Evolutionary conservation across 208 protist genomes (phyloP).

Genomic region (Trypanosoma melophagium): DNA sequence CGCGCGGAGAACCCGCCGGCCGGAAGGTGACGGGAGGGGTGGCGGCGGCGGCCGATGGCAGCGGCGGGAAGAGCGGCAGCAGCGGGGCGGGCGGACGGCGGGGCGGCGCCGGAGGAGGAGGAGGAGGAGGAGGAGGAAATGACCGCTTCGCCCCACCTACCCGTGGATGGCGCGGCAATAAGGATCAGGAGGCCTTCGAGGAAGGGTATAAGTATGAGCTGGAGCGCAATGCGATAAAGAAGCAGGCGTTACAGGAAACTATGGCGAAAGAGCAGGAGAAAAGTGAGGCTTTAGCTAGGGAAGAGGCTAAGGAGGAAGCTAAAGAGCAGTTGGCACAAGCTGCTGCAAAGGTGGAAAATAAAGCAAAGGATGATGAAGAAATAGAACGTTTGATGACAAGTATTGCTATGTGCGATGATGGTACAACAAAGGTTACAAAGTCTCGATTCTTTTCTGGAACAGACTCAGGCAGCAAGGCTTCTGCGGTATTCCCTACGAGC

Average conservation of each 20-base stretch:
- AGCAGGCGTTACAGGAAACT: constrained; percentile 59
- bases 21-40: neutral
- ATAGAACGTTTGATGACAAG: constrained; percentile 31
- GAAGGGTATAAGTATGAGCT: constrained; percentile 84
- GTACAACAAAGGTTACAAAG: constrained; percentile 38
- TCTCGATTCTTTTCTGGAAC: constrained; percentile 26
- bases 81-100: constrained; percentile 27
- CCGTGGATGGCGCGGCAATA: constrained; percentile 46
- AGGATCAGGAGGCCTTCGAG: constrained; percentile 83
- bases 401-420: constrained; percentile 36
- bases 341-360: constrained; percentile 9
- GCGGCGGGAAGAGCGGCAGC: neutral
- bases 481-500: constrained; percentile 2
- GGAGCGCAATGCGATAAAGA: constrained; percentile 66
- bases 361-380: constrained; percentile 23
- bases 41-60: neutral
- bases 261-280: constrained; percentile 54
- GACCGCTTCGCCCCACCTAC: constrained; percentile 67
- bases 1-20: constrained; percentile 1
- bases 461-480: constrained; percentile 27
- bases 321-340: constrained; percentile 22
- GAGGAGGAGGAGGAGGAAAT: constrained; percentile 14
- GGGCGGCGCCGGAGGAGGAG: constrained; percentile 14
- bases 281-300: constrained; percentile 5
- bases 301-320: constrained; percentile 19